Evolutionary conservation across 768 basidiomycete species (phyloP), one percentile per base, ranked within the genome.

Genomic region (Macrocybe gigantea): DNA sequence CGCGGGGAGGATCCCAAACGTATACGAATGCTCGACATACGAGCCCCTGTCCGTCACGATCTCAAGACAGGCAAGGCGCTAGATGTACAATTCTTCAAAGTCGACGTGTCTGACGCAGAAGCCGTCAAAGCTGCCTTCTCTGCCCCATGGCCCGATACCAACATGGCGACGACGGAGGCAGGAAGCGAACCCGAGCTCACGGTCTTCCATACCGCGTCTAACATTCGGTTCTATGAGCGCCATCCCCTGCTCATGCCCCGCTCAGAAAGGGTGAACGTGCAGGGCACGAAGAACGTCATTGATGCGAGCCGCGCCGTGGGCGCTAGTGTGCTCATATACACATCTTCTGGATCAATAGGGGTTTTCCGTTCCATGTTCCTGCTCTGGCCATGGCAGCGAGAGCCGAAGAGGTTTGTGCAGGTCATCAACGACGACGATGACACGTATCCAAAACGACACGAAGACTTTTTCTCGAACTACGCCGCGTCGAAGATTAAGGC

Each of bases 401-500:
- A 68, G 48, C 83, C 85, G 0, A 53, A 68, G 29, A 63, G 66
- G 51, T 81, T 82, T 53, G 71, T 84, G 6, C 88, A 91, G 61
- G 65, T 75, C 3, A 69, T 85, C 49, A 73, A 74, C 46, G 87
- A 88, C 57, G 78, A 82, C 49, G 80, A 86, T 41, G 53, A 48
- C 22, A 55, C 61, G 9, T 53, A 78, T 1, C 82, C 83, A 7
- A 75, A 69, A 55, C 65, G 59, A 5, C 83, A 85, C 53, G 64
- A 74, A 10, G 70, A 83, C 9, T 85, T 81, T 60, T 88, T 87
- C 64, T 89, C 87, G 9, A 90, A 89, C 59, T 90, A 90, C 48
- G 85, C 87, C 0, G 75, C 67, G 15, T 79, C 83, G 36, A 90
- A 90, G 59, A 56, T 66, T 6, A 62, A 67, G 29, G 86, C 78